phyloP scores from a whole-genome alignment of 257 asterid species.

The Jacaranda copaia region DNA sequence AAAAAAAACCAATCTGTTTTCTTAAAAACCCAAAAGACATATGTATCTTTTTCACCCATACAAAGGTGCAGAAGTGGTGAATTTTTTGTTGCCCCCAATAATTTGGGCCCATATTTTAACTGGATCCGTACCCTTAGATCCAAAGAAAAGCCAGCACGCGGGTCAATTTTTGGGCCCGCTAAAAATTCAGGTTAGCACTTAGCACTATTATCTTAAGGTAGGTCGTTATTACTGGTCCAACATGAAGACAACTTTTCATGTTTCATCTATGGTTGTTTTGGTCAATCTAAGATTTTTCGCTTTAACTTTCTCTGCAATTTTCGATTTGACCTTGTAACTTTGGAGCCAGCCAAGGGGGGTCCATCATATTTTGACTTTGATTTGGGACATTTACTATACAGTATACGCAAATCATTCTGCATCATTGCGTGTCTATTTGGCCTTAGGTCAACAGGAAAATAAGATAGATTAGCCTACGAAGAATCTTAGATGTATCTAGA shows the following conservation, averaged over 20 bases:
- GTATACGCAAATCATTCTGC: slow-evolving; percentile 11
- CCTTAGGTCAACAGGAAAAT: slow-evolving; percentile 26
- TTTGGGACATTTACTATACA: not conserved
- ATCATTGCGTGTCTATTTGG: slow-evolving; percentile 15
- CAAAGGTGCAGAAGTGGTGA: too few relatives aligned
- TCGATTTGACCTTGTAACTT: not conserved
- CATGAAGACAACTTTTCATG: not conserved
- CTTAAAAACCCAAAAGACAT: too few relatives aligned
- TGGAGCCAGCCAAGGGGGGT: not conserved
- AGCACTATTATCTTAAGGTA: not conserved
- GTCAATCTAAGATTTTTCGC: not conserved
- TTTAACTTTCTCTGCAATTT: not conserved
- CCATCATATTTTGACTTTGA: slow-evolving; percentile 30
- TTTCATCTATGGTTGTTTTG: not conserved
- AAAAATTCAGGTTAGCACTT: not conserved
- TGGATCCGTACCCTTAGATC: not conserved
- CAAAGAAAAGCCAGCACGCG: not conserved
- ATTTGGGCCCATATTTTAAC: not conserved
- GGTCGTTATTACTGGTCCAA: not conserved
- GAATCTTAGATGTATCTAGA: slow-evolving; percentile 29
- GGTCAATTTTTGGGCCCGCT: not conserved
- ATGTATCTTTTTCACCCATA: too few relatives aligned
- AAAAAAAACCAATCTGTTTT: too few relatives aligned
- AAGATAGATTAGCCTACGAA: slow-evolving; percentile 24
- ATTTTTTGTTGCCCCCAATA: too few relatives aligned